These are phyloP conservation scores for Beverwykella pulmonaria DNA, from an alignment of 495 filamentous ascomycete genomes.

Conservation along the genomic window DNA sequence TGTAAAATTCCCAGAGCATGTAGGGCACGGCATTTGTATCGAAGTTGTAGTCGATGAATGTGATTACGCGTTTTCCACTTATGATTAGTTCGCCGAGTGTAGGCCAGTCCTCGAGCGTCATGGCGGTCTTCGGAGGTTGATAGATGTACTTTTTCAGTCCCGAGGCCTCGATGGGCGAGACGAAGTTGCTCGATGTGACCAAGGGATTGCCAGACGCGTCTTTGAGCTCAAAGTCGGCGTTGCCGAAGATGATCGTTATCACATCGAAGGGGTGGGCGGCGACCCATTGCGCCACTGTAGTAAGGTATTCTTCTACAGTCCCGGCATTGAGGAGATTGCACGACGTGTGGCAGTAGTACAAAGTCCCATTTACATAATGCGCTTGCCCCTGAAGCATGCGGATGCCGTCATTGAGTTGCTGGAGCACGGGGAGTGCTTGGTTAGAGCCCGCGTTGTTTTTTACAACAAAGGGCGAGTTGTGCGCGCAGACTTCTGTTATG, in stretches of 20 bases:
- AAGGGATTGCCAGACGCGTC: slow-evolving; percentile 21
- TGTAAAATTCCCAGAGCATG: slow-evolving; percentile 66
- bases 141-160: slow-evolving; percentile 60
- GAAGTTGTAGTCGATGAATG: slow-evolving; percentile 82
- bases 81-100: slow-evolving; percentile 79
- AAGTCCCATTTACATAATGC: slow-evolving; percentile 64
- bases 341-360: slow-evolving; percentile 72
- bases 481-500: slow-evolving; percentile 81
- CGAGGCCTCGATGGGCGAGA: slow-evolving; percentile 58
- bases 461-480: slow-evolving; percentile 82
- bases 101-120: slow-evolving; percentile 79
- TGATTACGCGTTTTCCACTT: slow-evolving; percentile 61
- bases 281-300: slow-evolving; percentile 72
- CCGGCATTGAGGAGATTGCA: slow-evolving; percentile 82
- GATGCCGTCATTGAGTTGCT: slow-evolving; percentile 84
- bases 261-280: slow-evolving; percentile 79
- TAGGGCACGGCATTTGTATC: slow-evolving; percentile 74
- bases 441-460: slow-evolving; percentile 75
- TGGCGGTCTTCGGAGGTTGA: slow-evolving; percentile 67
- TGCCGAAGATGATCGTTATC: slow-evolving; percentile 86
- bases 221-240: slow-evolving; percentile 58
- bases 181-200: slow-evolving; percentile 28
- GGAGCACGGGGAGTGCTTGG: slow-evolving; percentile 67
- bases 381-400: slow-evolving; percentile 89
- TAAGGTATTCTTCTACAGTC: slow-evolving; percentile 73